Base-by-base conservation (phyloP, 2,329 filamentous ascomycete genomes). In the Phyllachora maydis region DNA sequence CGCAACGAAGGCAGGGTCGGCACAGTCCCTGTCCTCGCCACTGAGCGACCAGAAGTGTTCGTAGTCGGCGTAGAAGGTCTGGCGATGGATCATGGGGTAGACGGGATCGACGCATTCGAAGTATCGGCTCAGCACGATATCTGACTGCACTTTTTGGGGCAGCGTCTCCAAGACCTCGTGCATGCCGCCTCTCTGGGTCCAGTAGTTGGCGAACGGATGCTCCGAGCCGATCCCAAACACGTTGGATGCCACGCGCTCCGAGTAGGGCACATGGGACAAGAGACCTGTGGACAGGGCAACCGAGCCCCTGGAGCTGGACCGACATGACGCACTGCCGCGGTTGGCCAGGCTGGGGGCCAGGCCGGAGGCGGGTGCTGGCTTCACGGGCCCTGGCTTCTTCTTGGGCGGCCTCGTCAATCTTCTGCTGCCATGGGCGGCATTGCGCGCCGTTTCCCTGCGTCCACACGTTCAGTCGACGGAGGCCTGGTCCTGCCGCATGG, bases 181-280 rank as follows among this genome's bases (percentile, higher is more conserved):
- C 11, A 85, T 49, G 0, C 75, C 76, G 22, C 77, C 76, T 30
- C 71, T 63, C 37, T 71, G 78, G 3, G 75, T 83, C 77, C 77
- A 85, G 45, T 83, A 83, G 40, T 83, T 83, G 37, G 73, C 69
- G 40, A 82, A 82, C 0, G 74, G 75, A 39, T 81, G 74, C 39
- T 79, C 72, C 1, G 71, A 69, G 9, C 73, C 75, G 31, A 81
- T 68, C n/a, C 76, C 76, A 39, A 83, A 83, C 26, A 82, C 72
- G 32, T 78, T 79, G 26, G 71, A 77, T 2, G 71, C 69, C 5
- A 68, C 68, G 7, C 71, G 65, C 19, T 65, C 56, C 0, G 74
- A 74, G 39, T 74, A 76, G 1, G 75, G 72, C 3, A 81, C 61
- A 37, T 78, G 70, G 23, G 74, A 78, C 21, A 82, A 53, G 8